Evolutionary conservation across 2,329 filamentous ascomycete genomes (phyloP).

Genomic region (Xylariales sp.): DNA sequence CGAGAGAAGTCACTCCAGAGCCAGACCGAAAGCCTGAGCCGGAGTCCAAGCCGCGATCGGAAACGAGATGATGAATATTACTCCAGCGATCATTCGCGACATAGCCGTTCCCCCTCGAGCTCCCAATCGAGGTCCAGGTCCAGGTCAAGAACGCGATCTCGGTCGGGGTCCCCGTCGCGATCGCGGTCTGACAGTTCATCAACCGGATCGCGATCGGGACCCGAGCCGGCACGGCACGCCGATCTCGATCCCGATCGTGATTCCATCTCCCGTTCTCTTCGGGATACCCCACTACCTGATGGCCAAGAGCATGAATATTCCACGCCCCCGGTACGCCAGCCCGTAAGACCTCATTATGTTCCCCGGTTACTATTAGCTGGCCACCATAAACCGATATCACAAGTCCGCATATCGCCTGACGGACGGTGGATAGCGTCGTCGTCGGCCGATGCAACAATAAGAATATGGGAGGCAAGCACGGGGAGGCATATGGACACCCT

Average conservation of each 20-base stretch:
- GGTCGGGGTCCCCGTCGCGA: constrained; percentile 36
- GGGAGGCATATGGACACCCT: constrained; percentile 87
- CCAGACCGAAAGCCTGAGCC: constrained; percentile 43
- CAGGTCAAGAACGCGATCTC: constrained; percentile 28
- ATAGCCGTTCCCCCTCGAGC: constrained; percentile 44
- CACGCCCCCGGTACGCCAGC: constrained; percentile 56
- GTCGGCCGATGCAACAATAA: constrained; percentile 89
- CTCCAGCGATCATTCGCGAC: constrained; percentile 48
- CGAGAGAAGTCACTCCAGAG: constrained; percentile 46
- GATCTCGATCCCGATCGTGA: constrained; percentile 35
- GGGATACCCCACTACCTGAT: constrained; percentile 39
- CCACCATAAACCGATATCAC: constrained; percentile 82
- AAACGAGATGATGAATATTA: constrained; percentile 46
- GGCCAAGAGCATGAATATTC: constrained; percentile 31
- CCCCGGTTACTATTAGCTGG: constrained; percentile 78
- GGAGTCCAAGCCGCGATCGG: constrained; percentile 42
- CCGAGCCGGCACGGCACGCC: constrained; percentile 36
- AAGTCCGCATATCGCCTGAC: constrained; percentile 91
- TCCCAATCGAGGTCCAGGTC: constrained; percentile 42
- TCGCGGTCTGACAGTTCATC: constrained; percentile 34
- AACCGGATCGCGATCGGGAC: constrained; percentile 40
- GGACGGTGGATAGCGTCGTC: constrained; percentile 89
- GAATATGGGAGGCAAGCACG: constrained; percentile 86
- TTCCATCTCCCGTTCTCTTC: constrained; percentile 41
- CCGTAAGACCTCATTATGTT: constrained; percentile 73